Conservation (phyloP, 805 yeast genomes). For the Brettanomyces anomalus region DNA sequence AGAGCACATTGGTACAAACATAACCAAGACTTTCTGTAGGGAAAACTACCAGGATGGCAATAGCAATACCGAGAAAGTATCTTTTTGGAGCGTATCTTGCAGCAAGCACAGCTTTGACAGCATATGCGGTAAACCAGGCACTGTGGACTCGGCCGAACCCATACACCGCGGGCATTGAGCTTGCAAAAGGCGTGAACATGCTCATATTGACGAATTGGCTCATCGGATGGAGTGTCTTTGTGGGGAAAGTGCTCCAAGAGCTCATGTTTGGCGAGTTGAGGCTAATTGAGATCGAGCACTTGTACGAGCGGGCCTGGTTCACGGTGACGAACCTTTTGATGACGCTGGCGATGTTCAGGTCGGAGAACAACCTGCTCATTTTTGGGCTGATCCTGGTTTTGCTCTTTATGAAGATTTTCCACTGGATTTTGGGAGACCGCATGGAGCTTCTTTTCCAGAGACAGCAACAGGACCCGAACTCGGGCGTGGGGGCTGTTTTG, state of each 20-base stretch:
- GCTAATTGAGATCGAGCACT: slow-evolving; percentile 66
- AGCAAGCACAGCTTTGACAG: slow-evolving; percentile 28
- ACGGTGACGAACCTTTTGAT: slow-evolving; percentile 56
- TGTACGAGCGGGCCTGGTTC: slow-evolving; percentile 55
- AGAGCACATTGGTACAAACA: too few relatives aligned
- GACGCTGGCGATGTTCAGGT: slow-evolving; percentile 44
- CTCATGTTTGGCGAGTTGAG: slow-evolving; percentile 69
- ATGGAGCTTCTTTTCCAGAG: slow-evolving; percentile 40
- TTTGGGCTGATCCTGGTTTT: slow-evolving; percentile 27
- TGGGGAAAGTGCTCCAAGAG: slow-evolving; percentile 42
- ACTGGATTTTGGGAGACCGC: slow-evolving; percentile 56
- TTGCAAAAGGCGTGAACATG: slow-evolving; percentile 41
- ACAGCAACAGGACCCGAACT: slow-evolving; percentile 19
- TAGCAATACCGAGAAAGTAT: slow-evolving; percentile 2
- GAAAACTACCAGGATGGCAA: too few relatives aligned
- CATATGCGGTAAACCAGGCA: slow-evolving; percentile 28
- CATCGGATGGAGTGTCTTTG: slow-evolving; percentile 23
- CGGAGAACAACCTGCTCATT: slow-evolving; percentile 37
- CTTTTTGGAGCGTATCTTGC: slow-evolving; percentile 17
- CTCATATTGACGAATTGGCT: slow-evolving; percentile 36
- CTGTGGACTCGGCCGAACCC: slow-evolving; percentile 37
- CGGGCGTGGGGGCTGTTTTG: slow-evolving; percentile 13
- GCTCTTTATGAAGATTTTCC: slow-evolving; percentile 57
- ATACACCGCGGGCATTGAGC: slow-evolving; percentile 39
- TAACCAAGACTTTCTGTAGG: too few relatives aligned